Evolutionary conservation across 306 rosid genomes (phyloP).

Genomic region (Cicer pinnatifidum): DNA sequence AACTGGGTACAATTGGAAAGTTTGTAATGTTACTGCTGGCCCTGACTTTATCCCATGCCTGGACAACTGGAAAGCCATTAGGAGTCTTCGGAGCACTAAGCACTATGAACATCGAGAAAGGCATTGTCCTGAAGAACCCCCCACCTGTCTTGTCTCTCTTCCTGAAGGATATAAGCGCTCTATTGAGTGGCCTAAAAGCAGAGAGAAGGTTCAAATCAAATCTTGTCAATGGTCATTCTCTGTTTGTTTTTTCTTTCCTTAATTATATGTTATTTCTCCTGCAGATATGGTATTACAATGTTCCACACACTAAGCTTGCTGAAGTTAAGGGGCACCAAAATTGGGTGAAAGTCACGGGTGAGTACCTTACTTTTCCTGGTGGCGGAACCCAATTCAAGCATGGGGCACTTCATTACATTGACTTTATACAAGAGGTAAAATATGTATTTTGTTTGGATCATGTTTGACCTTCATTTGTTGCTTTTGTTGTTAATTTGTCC

Average conservation of each 20-base stretch:
- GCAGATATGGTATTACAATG: constrained; percentile 95
- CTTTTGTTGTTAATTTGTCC: constrained; percentile 21
- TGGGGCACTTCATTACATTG: constrained; percentile 99
- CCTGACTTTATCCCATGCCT: constrained; percentile 94
- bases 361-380: constrained; percentile 94
- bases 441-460: constrained; percentile 9
- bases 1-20: constrained; percentile 71
- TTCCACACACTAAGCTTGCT: constrained; percentile 95
- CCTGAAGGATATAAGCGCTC: constrained; percentile 87
- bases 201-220: constrained; percentile 76
- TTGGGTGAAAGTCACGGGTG: constrained; percentile 94
- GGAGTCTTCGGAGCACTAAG: constrained; percentile 84
- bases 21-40: constrained; percentile 91
- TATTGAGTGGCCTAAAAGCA: constrained; percentile 88
- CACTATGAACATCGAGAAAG: constrained; percentile 99
- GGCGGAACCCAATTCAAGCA: constrained; percentile 99
- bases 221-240: constrained; percentile 19
- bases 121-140: constrained; percentile 94
- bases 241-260: constrained; percentile 9
- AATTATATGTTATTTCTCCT: constrained; percentile 49
- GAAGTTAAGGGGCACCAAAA: constrained; percentile 93
- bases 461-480: constrained; percentile 26
- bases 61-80: constrained; percentile 86
- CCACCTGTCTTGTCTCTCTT: constrained; percentile 89
- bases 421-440: constrained; percentile 81